phyloP scores from a whole-genome alignment of 352 stramenopile species.

The Globisporangium iwayamae region DNA sequence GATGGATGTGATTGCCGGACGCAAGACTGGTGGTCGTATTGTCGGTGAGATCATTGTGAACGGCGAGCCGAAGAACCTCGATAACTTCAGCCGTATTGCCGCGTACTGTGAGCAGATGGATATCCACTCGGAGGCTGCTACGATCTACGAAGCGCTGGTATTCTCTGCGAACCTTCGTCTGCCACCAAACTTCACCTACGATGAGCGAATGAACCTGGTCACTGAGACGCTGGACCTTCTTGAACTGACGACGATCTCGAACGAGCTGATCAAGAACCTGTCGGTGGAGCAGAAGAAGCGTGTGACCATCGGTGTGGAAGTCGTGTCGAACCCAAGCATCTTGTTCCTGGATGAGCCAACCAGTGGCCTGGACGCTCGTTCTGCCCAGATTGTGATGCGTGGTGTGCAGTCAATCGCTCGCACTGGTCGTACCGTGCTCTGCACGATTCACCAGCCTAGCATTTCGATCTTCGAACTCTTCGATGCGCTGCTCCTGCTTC shows the following conservation, averaged over 20 bases:
- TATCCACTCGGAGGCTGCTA: constrained; percentile 82
- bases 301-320: constrained; percentile 92
- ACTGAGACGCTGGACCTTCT: constrained; percentile 66
- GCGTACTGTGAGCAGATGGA: constrained; percentile 85
- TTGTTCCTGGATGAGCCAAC: constrained; percentile 94
- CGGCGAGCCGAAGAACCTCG: constrained; percentile 44
- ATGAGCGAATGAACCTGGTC: constrained; percentile 69
- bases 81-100: constrained; percentile 24
- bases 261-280: constrained; percentile 39
- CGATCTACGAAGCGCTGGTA: constrained; percentile 69
- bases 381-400: constrained; percentile 86
- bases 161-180: constrained; percentile 43
- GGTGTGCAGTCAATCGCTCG: constrained; percentile 80
- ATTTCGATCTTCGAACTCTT: constrained; percentile 92
- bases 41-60: constrained; percentile 83
- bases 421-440: constrained; percentile 84
- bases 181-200: constrained; percentile 89
- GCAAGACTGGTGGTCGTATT: constrained; percentile 50
- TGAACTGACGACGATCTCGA: constrained; percentile 37
- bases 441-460: constrained; percentile 56
- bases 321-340: constrained; percentile 91
- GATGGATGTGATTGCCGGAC: constrained; percentile 46
- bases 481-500: constrained; percentile 87
- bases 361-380: constrained; percentile 79
- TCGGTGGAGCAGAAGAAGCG: constrained; percentile 93